Conservation (phyloP, 495 filamentous ascomycete genomes). For the Hypoxylon intermedium region DNA sequence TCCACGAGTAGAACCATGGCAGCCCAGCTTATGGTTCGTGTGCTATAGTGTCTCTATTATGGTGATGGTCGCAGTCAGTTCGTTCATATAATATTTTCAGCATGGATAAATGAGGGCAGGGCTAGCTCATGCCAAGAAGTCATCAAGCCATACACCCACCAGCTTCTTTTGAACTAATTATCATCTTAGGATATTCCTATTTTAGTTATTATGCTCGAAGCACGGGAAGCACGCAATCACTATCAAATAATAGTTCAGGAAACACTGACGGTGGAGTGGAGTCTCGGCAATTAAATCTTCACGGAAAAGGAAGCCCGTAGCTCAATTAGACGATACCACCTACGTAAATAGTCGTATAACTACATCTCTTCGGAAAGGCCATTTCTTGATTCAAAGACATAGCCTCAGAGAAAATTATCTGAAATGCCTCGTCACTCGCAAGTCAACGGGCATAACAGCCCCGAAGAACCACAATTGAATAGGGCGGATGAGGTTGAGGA, state of each 20-base stretch:
- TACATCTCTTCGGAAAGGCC: too few relatives aligned
- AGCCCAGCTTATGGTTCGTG: neutral
- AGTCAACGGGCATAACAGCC: conserved; percentile 10
- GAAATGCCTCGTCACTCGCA: conserved; percentile 17
- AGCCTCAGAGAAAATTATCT: too few relatives aligned
- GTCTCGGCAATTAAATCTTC: conserved; percentile 29
- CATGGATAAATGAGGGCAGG: neutral
- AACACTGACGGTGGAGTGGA: conserved; percentile 21
- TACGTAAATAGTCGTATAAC: too few relatives aligned
- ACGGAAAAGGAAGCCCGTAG: conserved; percentile 16
- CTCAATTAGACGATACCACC: too few relatives aligned
- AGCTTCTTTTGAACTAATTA: neutral
- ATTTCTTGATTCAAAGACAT: too few relatives aligned
- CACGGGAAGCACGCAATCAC: conserved; percentile 28
- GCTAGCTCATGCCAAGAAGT: too few relatives aligned
- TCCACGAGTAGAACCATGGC: neutral
- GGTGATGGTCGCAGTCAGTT: neutral
- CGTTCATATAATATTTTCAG: neutral
- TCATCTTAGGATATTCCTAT: neutral
- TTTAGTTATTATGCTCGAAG: conserved; percentile 10
- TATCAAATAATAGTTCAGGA: conserved; percentile 21
- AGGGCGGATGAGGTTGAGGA: conserved; percentile 62
- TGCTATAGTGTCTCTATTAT: neutral
- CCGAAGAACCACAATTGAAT: conserved; percentile 39
- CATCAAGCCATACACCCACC: neutral